Conservation (phyloP, 352 stramenopile genomes). For the Pythium insidiosum region DNA sequence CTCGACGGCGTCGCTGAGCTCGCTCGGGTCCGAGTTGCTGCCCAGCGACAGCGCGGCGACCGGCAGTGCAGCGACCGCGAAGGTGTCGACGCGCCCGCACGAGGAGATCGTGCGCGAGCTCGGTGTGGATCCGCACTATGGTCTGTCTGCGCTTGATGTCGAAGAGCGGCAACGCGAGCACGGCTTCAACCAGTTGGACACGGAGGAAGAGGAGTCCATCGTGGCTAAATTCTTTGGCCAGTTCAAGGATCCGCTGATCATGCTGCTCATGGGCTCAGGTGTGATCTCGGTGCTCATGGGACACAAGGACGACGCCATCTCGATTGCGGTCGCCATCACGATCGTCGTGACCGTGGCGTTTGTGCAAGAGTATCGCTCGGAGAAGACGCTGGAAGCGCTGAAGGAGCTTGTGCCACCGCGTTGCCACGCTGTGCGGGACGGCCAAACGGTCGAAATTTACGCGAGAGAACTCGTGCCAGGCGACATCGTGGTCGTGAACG, state of each 20-base stretch:
- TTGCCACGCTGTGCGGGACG: slow-evolving; percentile 57
- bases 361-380: slow-evolving; percentile 83
- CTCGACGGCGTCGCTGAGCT: slow-evolving; percentile 15
- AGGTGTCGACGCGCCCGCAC: slow-evolving; percentile 28
- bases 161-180: slow-evolving; percentile 58
- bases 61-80: not conserved
- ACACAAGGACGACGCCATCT: slow-evolving; percentile 94
- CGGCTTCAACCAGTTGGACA: slow-evolving; percentile 63
- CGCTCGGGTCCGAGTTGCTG: slow-evolving; percentile 9
- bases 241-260: slow-evolving; percentile 96
- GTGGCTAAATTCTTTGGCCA: slow-evolving; percentile 89
- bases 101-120: slow-evolving; percentile 61
- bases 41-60: slow-evolving; percentile 2
- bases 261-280: slow-evolving; percentile 92
- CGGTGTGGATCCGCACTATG: slow-evolving; percentile 54
- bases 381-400: slow-evolving; percentile 81
- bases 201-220: slow-evolving; percentile 79
- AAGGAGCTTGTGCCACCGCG: slow-evolving; percentile 75
- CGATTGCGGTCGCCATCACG: slow-evolving; percentile 92
- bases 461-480: slow-evolving; percentile 77
- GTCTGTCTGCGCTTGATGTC: slow-evolving; percentile 42
- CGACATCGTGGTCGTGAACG: slow-evolving; percentile 84
- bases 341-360: slow-evolving; percentile 97
- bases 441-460: slow-evolving; percentile 46
- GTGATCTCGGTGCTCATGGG: slow-evolving; percentile 88